phyloP scores from a whole-genome alignment of 805 yeast genomes.

The Blastobotrys parvus region DNA sequence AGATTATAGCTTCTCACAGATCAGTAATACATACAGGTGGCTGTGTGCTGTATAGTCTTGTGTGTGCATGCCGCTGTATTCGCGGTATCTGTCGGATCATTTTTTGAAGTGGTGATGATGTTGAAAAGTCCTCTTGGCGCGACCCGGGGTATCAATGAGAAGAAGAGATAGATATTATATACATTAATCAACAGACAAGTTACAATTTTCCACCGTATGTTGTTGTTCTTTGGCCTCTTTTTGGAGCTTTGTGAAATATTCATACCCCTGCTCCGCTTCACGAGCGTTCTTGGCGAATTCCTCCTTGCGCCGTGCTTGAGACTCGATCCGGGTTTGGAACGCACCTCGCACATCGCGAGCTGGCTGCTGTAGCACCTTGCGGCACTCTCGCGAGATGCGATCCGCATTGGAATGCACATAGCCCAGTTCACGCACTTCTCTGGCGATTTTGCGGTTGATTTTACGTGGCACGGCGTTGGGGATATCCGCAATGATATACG shows the following conservation, averaged over 20 bases:
- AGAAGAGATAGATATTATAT: no score
- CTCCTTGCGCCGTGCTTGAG: constrained; percentile 48
- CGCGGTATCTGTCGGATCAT: no score
- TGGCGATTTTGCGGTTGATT: constrained; percentile 60
- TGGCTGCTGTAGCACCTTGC: constrained; percentile 74
- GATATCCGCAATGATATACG: constrained; percentile 66
- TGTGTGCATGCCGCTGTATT: no score
- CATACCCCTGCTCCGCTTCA: constrained; percentile 47
- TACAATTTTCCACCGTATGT: constrained; percentile 32
- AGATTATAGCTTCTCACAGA: no score
- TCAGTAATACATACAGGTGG: no score
- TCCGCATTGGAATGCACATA: constrained; percentile 72
- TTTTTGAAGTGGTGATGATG: no score
- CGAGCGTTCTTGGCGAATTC: constrained; percentile 43
- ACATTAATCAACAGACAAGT: constrained; percentile 5
- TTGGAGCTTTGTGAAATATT: constrained; percentile 45
- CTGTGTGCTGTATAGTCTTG: no score
- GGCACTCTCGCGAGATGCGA: constrained; percentile 72
- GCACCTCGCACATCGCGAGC: constrained; percentile 69
- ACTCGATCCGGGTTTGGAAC: constrained; percentile 59
- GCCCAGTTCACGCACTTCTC: constrained; percentile 56
- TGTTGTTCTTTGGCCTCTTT: constrained; percentile 39
- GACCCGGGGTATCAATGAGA: no score
- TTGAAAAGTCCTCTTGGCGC: no score
- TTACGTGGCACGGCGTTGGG: constrained; percentile 87